Percentiles rank a stretch among this genome's conserved stretches.
These are phyloP conservation scores for Lentinula aciculospora DNA, from an alignment of 768 basidiomycete genomes.

Conservation along the genomic window DNA sequence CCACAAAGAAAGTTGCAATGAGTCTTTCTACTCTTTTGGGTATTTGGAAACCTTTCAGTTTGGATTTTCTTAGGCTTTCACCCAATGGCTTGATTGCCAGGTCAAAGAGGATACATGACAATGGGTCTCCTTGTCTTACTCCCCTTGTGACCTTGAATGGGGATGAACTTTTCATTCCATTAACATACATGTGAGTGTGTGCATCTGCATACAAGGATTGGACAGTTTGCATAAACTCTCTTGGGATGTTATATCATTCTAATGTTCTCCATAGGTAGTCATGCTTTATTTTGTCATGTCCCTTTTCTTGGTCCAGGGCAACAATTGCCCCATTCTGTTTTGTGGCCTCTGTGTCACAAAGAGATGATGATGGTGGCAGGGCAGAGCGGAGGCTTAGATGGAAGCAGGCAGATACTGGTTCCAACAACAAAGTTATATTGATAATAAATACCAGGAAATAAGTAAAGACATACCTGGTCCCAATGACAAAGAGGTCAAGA, in stretches of 20 bases:
- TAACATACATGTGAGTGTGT: conserved; percentile 15
- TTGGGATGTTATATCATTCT: background rate
- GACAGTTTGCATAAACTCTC: background rate
- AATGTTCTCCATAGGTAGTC: background rate
- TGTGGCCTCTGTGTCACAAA: no score
- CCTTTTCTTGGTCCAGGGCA: background rate
- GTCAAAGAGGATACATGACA: conserved; percentile 25
- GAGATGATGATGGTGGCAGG: no score
- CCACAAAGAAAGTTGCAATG: background rate
- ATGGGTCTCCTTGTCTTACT: conserved; percentile 23
- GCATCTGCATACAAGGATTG: conserved; percentile 9
- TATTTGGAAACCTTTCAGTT: conserved; percentile 13
- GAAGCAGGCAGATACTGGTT: no score
- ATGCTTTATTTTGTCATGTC: background rate
- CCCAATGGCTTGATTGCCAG: conserved; percentile 24
- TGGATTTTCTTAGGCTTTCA: conserved; percentile 9
- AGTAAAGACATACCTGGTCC: no score
- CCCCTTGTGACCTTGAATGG: conserved; percentile 17
- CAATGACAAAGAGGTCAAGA: no score
- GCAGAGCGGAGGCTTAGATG: no score
- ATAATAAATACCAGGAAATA: no score
- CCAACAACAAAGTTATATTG: no score
- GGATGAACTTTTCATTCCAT: conserved; percentile 15
- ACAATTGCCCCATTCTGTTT: background rate
- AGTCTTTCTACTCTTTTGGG: conserved; percentile 6